Percentiles rank a stretch among this genome's conserved stretches.
Conservation (phyloP, 1,284 basidiomycete species). For the Pisolithus thermaeus region DNA sequence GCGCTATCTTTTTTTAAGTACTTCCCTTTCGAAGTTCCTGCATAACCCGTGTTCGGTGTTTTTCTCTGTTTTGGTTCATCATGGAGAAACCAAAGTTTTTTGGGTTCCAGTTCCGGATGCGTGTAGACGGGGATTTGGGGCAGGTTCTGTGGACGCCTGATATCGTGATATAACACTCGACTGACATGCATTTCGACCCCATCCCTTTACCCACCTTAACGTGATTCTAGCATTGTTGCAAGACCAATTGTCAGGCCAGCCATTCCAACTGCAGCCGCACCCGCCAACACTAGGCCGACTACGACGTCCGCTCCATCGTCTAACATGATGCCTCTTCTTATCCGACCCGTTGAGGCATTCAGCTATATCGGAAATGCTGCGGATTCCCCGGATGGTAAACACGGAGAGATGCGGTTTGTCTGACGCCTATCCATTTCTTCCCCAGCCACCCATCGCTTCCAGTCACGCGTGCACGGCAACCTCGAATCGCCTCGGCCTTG, state of each 20-base stretch:
- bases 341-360: conserved; percentile 23
- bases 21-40: no score
- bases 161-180: neutral
- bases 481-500: no score
- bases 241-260: conserved; percentile 48
- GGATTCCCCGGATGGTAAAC: no score
- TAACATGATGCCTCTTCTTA: conserved; percentile 52
- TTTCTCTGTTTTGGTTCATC: neutral
- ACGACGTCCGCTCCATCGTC: conserved; percentile 23
- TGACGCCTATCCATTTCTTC: no score
- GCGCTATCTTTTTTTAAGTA: conserved; percentile 4
- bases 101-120: no score
- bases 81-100: neutral
- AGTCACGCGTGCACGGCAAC: no score
- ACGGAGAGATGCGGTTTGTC: no score
- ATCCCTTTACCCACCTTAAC: neutral
- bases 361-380: neutral
- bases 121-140: no score
- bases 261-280: neutral
- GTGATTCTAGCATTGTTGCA: conserved; percentile 41
- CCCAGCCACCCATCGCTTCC: no score
- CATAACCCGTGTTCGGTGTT: no score
- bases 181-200: neutral
- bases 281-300: neutral
- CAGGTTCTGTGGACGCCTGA: no score